These are phyloP conservation scores for Volvox carteri DNA, from an alignment of 163 green algal genomes.

Conservation along the genomic window DNA sequence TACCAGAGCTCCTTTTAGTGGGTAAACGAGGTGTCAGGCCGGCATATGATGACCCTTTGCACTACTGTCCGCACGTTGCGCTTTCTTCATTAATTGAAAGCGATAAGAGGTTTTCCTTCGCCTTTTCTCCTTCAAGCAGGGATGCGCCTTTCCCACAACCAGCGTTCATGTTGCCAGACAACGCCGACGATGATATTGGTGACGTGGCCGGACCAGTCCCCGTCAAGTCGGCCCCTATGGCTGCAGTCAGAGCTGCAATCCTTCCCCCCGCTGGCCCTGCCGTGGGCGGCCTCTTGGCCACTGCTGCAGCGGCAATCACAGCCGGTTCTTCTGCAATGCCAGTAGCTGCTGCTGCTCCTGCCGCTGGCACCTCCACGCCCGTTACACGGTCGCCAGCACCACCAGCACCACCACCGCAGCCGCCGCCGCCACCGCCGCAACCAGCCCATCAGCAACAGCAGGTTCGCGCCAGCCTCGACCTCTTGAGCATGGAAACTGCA, in stretches of 20 bases:
- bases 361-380: background rate
- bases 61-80: too few species aligned
- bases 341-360: too few species aligned
- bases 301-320: too few species aligned
- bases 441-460: background rate
- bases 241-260: background rate
- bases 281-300: too few species aligned
- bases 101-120: too few species aligned
- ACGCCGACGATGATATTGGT: background rate
- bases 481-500: background rate
- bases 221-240: background rate
- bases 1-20: too few species aligned
- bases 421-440: background rate
- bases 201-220: background rate
- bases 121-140: too few species aligned
- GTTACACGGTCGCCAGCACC: background rate
- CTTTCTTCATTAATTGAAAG: too few species aligned
- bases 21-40: too few species aligned
- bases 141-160: background rate
- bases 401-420: background rate
- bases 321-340: background rate
- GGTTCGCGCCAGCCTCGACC: background rate
- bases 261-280: background rate
- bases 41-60: too few species aligned
- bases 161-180: background rate